Evolutionary conservation across 1,284 basidiomycete species (phyloP).

Genomic region (Ganoderma sp.): DNA sequence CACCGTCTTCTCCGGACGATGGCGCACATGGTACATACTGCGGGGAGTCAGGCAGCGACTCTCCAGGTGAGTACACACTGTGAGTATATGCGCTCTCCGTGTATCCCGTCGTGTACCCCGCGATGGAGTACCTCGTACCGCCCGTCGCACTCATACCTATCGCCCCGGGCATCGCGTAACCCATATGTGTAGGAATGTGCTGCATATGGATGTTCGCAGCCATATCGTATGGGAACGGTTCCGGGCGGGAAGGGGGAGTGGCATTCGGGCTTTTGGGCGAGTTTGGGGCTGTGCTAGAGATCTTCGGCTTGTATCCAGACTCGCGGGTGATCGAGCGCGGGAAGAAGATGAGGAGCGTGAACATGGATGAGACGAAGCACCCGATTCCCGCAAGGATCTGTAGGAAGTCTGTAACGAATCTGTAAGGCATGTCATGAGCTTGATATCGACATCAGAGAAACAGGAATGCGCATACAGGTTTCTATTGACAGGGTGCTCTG

Average conservation of each 20-base stretch:
- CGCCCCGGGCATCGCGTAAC: conserved; percentile 4
- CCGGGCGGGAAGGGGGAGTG: conserved; percentile 29
- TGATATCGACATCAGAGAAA: neutral
- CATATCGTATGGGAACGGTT: conserved; percentile 16
- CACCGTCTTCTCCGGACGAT: conserved; percentile 12
- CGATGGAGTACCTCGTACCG: conserved; percentile 14
- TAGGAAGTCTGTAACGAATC: conserved; percentile 57
- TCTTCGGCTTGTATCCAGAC: conserved; percentile 55
- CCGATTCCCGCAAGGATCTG: conserved; percentile 72
- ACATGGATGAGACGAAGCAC: conserved; percentile 74
- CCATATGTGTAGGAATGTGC: conserved; percentile 16
- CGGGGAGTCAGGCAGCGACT: conserved; percentile 26
- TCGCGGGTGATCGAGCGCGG: conserved; percentile 71
- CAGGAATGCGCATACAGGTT: conserved; percentile 54
- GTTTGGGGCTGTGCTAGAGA: conserved; percentile 30
- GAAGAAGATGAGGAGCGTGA: conserved; percentile 81
- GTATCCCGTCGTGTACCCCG: conserved; percentile 15
- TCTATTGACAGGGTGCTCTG: conserved; percentile 51
- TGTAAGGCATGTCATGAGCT: neutral
- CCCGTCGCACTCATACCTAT: conserved; percentile 18
- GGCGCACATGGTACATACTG: conserved; percentile 17
- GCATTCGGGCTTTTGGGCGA: conserved; percentile 37
- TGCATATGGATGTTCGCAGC: conserved; percentile 6
- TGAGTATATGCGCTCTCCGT: conserved; percentile 25
- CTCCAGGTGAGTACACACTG: conserved; percentile 28